These are phyloP conservation scores for Xerocomus brunneocitrinus DNA, from an alignment of 768 basidiomycete species.

Conservation along the genomic window DNA sequence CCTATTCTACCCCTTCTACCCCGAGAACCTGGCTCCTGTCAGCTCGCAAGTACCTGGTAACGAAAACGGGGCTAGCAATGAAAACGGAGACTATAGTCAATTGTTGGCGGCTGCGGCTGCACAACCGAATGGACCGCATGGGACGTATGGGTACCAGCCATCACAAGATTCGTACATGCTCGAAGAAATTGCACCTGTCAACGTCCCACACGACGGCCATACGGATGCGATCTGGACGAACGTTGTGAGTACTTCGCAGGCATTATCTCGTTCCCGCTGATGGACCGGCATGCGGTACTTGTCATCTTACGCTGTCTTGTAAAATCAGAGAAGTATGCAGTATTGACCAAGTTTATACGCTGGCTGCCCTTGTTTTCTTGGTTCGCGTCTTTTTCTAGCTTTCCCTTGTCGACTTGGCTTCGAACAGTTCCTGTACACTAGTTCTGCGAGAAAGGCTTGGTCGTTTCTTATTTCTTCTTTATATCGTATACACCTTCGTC, in stretches of 20 bases:
- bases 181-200: constrained; percentile 55
- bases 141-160: constrained; percentile 50
- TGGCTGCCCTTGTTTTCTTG: not conserved
- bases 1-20: constrained; percentile 77
- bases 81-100: constrained; percentile 44
- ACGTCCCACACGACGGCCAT: constrained; percentile 27
- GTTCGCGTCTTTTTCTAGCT: constrained; percentile 1
- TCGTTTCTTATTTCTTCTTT: constrained; percentile 33
- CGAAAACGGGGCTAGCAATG: constrained; percentile 18
- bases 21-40: constrained; percentile 41
- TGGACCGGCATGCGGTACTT: constrained; percentile 16
- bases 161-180: constrained; percentile 63
- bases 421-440: constrained; percentile 22
- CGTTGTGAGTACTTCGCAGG: constrained; percentile 36
- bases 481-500: constrained; percentile 26
- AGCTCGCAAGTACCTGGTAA: constrained; percentile 17
- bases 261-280: constrained; percentile 31
- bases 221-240: constrained; percentile 40
- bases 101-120: constrained; percentile 57
- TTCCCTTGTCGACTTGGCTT: not conserved
- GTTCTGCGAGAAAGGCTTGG: constrained; percentile 8
- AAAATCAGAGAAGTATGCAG: constrained; percentile 23
- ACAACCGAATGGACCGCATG: constrained; percentile 48
- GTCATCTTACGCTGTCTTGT: constrained; percentile 1
- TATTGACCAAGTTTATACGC: constrained; percentile 15